phyloP scores from a whole-genome alignment of 768 basidiomycete species.

The Boletus pseudo-olivaceus region DNA sequence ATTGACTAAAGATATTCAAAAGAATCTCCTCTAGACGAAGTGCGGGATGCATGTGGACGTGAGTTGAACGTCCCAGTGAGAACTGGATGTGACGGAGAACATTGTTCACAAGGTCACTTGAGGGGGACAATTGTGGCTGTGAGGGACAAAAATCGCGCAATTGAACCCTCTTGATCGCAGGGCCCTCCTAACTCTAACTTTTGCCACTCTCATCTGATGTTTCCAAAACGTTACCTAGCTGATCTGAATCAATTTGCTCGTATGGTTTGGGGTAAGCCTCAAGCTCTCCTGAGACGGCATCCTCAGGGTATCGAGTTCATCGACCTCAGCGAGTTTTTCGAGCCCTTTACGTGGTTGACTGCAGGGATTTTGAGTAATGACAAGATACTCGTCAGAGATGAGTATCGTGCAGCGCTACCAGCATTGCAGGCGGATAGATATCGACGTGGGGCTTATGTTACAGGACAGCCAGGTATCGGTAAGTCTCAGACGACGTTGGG shows the following conservation, averaged over 20 bases:
- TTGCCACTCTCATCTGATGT: no score
- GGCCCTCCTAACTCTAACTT: no score
- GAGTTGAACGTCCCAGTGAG: background rate
- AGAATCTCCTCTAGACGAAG: slow-evolving; percentile 10
- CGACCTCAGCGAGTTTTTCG: background rate
- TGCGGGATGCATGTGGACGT: slow-evolving; percentile 7
- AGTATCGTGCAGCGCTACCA: background rate
- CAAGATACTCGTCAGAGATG: background rate
- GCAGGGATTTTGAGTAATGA: no score
- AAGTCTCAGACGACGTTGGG: background rate
- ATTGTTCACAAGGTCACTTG: no score
- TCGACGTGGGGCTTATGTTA: background rate
- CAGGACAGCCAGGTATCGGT: background rate
- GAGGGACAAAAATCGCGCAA: no score
- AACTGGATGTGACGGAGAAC: no score
- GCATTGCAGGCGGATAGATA: background rate
- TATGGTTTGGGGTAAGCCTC: background rate
- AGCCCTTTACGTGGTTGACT: background rate
- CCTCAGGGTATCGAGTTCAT: background rate
- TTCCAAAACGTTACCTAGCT: background rate
- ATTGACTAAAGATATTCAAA: slow-evolving; percentile 3
- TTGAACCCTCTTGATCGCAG: no score
- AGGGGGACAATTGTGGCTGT: no score
- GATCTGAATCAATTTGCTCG: background rate
- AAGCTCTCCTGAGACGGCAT: background rate